Conservation (phyloP, 2,329 filamentous ascomycete species). For the Calonectria pseudoreteaudii region DNA sequence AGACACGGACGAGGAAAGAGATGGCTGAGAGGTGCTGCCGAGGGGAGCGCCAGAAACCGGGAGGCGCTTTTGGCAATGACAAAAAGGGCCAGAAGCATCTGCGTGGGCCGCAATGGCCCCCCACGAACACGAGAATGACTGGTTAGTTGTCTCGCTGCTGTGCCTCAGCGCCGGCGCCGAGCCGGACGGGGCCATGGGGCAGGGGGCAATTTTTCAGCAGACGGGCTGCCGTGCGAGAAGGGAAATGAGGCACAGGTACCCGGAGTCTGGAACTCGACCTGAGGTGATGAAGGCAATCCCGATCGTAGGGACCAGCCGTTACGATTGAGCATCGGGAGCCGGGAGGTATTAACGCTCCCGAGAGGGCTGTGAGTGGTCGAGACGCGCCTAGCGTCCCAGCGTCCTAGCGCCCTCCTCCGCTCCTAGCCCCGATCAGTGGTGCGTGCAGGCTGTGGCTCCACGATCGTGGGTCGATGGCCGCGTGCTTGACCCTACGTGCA, state of each 20-base stretch:
- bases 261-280: background rate
- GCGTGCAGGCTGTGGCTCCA: background rate
- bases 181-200: background rate
- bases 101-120: background rate
- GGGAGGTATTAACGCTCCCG: background rate
- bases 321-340: conserved; percentile 7
- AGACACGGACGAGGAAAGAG: background rate
- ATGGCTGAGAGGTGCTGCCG: background rate
- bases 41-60: background rate
- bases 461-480: conserved; percentile 32
- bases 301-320: conserved; percentile 11
- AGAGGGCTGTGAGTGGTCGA: background rate
- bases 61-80: background rate
- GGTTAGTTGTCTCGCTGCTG: conserved; percentile 4
- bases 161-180: background rate
- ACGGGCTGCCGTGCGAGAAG: background rate
- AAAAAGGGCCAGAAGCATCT: conserved; percentile 2
- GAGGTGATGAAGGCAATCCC: background rate
- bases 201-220: background rate
- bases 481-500: conserved; percentile 34
- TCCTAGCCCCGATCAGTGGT: conserved; percentile 11
- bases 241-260: background rate
- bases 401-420: no score
- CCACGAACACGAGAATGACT: conserved; percentile 1
- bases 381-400: background rate